Evolutionary conservation across 371 early-diverging fungal genomes (phyloP), one percentile per base, ranked within the genome.

Genomic region (Rhizomucor miehei): DNA sequence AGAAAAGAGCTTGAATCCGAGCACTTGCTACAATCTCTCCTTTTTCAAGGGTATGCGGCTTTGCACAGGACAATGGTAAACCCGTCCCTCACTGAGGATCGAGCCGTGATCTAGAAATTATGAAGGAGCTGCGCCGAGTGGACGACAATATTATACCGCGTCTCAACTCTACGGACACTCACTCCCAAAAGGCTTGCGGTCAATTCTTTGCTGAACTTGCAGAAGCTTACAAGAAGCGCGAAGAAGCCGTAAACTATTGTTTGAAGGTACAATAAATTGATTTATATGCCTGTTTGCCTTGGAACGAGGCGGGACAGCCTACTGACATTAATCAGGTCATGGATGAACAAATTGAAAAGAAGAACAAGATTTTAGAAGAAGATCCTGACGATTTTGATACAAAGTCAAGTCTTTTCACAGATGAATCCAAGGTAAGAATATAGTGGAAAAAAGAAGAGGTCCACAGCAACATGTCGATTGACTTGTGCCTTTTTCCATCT

Each of bases 101-200:
- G 16, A 20, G n/a, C 8, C 24, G 17, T 36, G 48, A 40, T 43
- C 12, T 78, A 81, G 80, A 88, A 44, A 60, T 73, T 3, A 77
- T 90, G 83, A 84, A 84, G 63, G 84, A 84, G 62, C 75, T 85
- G 61, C 86, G 91, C 54, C 77, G 78, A 56, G 77, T 88, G n/a
- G 91, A 90, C 65, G 89, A 90, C 66, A 90, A 88, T 64, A 88
- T 90, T 45, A 86, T 89, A 57, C 78, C 87, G 29, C 82, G 85
- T 44, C 73, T 90, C 62, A 90, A 90, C 71, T 75, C 77, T 16
- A 88, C 88, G 16, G 77, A 88, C 60, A 86, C 86, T 13, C 83
- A 84, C 37, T 80, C 83, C 1, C 81, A 74, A 50, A 70, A 73
- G 44, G 81, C 82, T 5, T 90, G 91, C 54, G 72, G 73, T 24